These are phyloP conservation scores for Rhizoctonia solani DNA, from an alignment of 1,284 basidiomycete species.

Conservation along the genomic window DNA sequence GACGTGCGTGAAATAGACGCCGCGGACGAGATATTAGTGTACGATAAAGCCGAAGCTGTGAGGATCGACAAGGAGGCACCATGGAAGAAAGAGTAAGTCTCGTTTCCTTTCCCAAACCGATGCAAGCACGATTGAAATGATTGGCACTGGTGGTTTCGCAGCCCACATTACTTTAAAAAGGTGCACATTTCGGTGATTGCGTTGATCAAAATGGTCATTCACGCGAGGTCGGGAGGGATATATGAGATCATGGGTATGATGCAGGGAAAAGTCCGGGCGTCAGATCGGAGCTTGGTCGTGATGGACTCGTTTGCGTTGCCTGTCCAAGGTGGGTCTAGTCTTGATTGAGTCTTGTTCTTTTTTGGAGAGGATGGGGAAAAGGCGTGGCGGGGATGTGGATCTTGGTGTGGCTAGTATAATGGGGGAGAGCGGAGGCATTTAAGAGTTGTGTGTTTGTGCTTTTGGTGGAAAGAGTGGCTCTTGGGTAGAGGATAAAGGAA, in stretches of 20 bases:
- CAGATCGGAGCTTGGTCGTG: constrained; percentile 72
- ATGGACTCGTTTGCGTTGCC: constrained; percentile 97
- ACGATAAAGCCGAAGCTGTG: constrained; percentile 73
- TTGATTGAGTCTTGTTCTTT: too few species aligned
- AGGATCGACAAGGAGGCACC: constrained; percentile 72
- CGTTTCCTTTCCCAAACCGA: too few species aligned
- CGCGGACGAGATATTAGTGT: constrained; percentile 82
- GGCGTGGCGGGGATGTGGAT: not conserved
- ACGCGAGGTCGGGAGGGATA: constrained; percentile 94
- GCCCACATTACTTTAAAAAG: constrained; percentile 89
- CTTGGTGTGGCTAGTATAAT: too few species aligned
- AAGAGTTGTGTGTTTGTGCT: too few species aligned
- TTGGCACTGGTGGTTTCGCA: too few species aligned
- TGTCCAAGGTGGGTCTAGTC: constrained; percentile 72
- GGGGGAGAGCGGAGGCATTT: too few species aligned
- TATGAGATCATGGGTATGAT: constrained; percentile 99
- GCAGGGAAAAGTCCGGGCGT: constrained; percentile 93
- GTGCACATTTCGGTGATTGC: constrained; percentile 96
- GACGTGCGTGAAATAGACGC: constrained; percentile 69
- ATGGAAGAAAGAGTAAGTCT: constrained; percentile 84
- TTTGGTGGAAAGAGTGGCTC: too few species aligned
- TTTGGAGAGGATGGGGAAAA: not conserved
- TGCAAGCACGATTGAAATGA: constrained; percentile 8
- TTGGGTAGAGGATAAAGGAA: too few species aligned
- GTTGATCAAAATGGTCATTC: constrained; percentile 99